These are phyloP conservation scores for Nepenthes alata DNA, from an alignment of 179 eudicot genomes.

Conservation along the genomic window DNA sequence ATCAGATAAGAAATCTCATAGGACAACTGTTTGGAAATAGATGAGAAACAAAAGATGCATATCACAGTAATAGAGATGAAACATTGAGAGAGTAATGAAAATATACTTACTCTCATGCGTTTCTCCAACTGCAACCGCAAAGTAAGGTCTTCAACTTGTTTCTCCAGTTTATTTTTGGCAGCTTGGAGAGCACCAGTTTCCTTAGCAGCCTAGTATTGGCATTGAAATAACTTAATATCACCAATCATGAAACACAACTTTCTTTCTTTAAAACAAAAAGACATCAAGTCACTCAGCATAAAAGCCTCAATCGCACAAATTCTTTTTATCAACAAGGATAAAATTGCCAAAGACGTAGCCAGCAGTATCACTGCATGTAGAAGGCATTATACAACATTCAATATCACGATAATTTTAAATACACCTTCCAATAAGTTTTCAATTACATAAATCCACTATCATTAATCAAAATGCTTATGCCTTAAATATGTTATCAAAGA, in stretches of 20 bases:
- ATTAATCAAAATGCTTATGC: too few species aligned
- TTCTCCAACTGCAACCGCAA: slow-evolving; percentile 96
- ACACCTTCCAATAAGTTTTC: too few species aligned
- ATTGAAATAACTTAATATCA: slow-evolving; percentile 2
- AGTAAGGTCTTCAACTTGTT: slow-evolving; percentile 95
- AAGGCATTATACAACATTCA: too few species aligned
- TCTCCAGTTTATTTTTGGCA: slow-evolving; percentile 93
- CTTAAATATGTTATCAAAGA: too few species aligned
- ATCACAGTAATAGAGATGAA: background rate
- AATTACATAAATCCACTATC: too few species aligned
- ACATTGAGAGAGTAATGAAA: background rate
- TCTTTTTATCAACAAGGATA: too few species aligned
- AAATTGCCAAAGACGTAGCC: too few species aligned
- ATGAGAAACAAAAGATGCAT: background rate
- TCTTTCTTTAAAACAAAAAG: slow-evolving; percentile 3
- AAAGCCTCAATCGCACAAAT: too few species aligned
- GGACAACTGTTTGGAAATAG: background rate
- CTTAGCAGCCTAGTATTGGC: slow-evolving; percentile 58
- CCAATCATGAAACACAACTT: background rate
- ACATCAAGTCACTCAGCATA: too few species aligned
- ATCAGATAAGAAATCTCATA: background rate
- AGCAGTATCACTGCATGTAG: too few species aligned
- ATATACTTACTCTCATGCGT: slow-evolving; percentile 73
- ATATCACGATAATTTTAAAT: too few species aligned
- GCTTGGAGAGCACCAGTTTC: slow-evolving; percentile 99